Evolutionary conservation across 371 early-diverging fungal genomes (phyloP).

Genomic region (Fennellomyces sp.): DNA sequence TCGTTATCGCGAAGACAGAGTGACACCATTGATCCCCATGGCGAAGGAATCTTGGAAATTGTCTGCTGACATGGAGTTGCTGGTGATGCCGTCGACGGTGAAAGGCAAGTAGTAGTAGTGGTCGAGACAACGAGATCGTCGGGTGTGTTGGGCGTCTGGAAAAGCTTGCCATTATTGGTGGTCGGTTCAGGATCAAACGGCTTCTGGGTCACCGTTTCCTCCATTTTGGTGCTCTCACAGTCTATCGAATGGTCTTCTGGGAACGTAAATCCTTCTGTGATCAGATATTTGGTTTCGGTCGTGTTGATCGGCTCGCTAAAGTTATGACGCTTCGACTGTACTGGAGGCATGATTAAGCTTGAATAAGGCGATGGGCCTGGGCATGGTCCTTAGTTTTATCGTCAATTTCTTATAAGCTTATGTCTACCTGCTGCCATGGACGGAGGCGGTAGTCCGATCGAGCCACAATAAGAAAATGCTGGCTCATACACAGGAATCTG

Average conservation of each 20-base stretch:
- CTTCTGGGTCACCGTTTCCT: conserved; percentile 3
- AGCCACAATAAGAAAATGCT: neutral
- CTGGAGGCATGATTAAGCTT: neutral
- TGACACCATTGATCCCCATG: conserved; percentile 16
- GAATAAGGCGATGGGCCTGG: neutral
- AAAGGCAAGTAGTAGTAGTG: neutral
- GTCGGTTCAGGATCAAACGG: conserved; percentile 13
- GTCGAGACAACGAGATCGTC: conserved; percentile 7
- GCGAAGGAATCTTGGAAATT: conserved; percentile 21
- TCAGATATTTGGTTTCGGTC: neutral
- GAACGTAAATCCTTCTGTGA: neutral
- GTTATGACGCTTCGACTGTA: neutral
- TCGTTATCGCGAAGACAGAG: neutral
- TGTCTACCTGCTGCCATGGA: neutral
- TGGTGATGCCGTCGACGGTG: neutral
- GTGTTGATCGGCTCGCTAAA: neutral
- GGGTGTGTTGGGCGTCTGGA: conserved; percentile 14
- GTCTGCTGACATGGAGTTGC: conserved; percentile 4
- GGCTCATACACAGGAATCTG: conserved; percentile 7
- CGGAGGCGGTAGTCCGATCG: neutral
- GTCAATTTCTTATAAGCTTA: neutral
- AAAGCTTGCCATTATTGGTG: neutral
- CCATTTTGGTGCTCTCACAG: conserved; percentile 3
- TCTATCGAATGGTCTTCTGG: neutral
- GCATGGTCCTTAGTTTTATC: neutral